Percentiles rank a stretch among this genome's conserved stretches.
Conservation (phyloP, 2,329 filamentous ascomycete species). For the Alternaria burnsii region DNA sequence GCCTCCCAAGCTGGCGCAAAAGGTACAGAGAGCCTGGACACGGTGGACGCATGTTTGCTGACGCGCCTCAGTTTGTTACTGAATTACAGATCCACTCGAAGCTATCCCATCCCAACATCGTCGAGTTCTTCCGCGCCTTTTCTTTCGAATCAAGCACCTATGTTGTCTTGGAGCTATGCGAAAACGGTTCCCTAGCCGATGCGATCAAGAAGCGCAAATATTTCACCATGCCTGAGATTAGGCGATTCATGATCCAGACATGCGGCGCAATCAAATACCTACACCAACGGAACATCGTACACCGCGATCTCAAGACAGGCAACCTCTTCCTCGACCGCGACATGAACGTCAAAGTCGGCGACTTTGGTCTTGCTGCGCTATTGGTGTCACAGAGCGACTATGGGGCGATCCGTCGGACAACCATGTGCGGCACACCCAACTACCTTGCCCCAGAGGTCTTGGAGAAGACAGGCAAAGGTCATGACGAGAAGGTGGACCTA, state of each 20-base stretch:
- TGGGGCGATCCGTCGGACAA: conserved; percentile 81
- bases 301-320: conserved; percentile 96
- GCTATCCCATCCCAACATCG: conserved; percentile 94
- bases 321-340: conserved; percentile 93
- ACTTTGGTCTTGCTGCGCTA: conserved; percentile 93
- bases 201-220: conserved; percentile 94
- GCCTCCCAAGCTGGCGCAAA: conserved; percentile 82
- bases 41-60: conserved; percentile 20
- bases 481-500: conserved; percentile 97
- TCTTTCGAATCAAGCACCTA: conserved; percentile 90
- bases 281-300: conserved; percentile 93
- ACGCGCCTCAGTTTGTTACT: conserved; percentile 67
- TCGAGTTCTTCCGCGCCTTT: conserved; percentile 94
- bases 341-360: conserved; percentile 98
- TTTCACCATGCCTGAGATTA: conserved; percentile 90
- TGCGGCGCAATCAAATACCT: conserved; percentile 98
- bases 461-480: conserved; percentile 90
- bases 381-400: conserved; percentile 91
- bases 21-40: conserved; percentile 62
- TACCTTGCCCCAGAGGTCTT: conserved; percentile 98
- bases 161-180: conserved; percentile 91
- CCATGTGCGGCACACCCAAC: conserved; percentile 95
- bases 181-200: conserved; percentile 96
- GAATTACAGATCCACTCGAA: conserved; percentile 99
- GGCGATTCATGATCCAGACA: conserved; percentile 93